Evolutionary conservation across 176 grass and related monocot genomes (phyloP).

Genomic region (Hyparrhenia diplandra): DNA sequence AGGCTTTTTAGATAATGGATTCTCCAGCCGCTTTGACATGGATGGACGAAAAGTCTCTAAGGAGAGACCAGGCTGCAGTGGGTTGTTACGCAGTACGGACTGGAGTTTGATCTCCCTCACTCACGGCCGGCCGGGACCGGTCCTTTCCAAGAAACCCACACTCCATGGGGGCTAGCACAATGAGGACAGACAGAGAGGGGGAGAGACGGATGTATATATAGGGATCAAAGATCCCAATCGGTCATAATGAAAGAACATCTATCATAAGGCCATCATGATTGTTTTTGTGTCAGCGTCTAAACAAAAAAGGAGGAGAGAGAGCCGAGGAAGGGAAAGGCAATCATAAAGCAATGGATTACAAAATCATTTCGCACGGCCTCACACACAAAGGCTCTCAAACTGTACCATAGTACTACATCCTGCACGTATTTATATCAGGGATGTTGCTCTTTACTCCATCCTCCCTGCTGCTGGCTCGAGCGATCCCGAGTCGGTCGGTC

Average conservation of each 20-base stretch:
- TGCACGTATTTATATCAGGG: slow-evolving; percentile 51
- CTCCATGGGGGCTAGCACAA: neutral
- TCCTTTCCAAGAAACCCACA: slow-evolving; percentile 28
- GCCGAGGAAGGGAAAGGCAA: slow-evolving; percentile 37
- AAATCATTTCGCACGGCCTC: slow-evolving; percentile 55
- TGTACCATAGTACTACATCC: slow-evolving; percentile 17
- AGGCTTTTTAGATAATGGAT: too few relatives aligned
- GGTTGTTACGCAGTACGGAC: neutral
- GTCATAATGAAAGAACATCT: slow-evolving; percentile 33
- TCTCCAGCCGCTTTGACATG: neutral
- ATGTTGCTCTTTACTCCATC: slow-evolving; percentile 85
- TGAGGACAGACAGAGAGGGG: neutral
- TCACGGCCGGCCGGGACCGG: neutral
- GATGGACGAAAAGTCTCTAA: neutral
- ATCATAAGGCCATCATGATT: slow-evolving; percentile 76
- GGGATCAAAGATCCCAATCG: too few relatives aligned
- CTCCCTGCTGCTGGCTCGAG: slow-evolving; percentile 30
- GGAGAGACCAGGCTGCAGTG: neutral
- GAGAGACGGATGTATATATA: too few relatives aligned
- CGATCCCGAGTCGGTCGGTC: slow-evolving; percentile 10
- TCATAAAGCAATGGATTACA: slow-evolving; percentile 98
- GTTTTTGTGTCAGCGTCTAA: slow-evolving; percentile 69
- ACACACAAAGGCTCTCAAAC: neutral
- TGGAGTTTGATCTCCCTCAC: neutral
- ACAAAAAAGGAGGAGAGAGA: slow-evolving; percentile 12